Percentiles rank a stretch among this genome's conserved stretches.
Conservation (phyloP, 139 green algal genomes). For the Ostreobium quekettii region DNA sequence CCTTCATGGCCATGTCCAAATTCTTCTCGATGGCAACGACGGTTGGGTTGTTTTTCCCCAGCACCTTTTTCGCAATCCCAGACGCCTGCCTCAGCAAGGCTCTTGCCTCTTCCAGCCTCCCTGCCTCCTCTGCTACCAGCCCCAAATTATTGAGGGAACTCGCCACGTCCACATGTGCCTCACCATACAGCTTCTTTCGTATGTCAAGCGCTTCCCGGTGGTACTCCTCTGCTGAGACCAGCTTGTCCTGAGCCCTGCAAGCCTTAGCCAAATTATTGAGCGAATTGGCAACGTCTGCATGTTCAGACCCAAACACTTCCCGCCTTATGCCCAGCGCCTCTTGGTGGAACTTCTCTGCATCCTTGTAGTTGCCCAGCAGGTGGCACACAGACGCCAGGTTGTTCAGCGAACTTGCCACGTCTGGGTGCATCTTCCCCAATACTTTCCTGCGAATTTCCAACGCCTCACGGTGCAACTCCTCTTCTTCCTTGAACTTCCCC, state of each 20-base stretch:
- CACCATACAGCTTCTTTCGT: neutral
- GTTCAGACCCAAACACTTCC: conserved; percentile 13
- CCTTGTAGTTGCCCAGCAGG: conserved; percentile 17
- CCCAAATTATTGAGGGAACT: neutral
- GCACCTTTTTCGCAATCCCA: neutral
- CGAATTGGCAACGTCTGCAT: too few species aligned
- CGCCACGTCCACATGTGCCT: neutral
- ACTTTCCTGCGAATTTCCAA: conserved; percentile 23
- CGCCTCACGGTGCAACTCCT: conserved; percentile 21
- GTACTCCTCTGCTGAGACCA: neutral
- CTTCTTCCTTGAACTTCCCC: conserved; percentile 22
- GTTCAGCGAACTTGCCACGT: conserved; percentile 10
- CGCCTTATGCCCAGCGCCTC: conserved; percentile 26
- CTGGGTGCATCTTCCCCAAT: conserved; percentile 22
- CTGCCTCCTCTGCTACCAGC: neutral
- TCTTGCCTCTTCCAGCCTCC: neutral
- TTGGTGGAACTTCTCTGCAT: conserved; percentile 29
- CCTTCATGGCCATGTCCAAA: neutral
- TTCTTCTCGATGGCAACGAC: neutral
- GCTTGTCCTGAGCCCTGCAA: too few species aligned
- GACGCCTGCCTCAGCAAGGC: neutral
- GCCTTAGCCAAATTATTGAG: too few species aligned
- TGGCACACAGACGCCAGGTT: conserved; percentile 20
- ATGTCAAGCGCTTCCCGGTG: neutral
- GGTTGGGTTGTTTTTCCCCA: neutral